Percentiles rank a stretch among this genome's conserved stretches.
phyloP scores from a whole-genome alignment of 2,329 filamentous ascomycete genomes.

The Clarireedia sp. region DNA sequence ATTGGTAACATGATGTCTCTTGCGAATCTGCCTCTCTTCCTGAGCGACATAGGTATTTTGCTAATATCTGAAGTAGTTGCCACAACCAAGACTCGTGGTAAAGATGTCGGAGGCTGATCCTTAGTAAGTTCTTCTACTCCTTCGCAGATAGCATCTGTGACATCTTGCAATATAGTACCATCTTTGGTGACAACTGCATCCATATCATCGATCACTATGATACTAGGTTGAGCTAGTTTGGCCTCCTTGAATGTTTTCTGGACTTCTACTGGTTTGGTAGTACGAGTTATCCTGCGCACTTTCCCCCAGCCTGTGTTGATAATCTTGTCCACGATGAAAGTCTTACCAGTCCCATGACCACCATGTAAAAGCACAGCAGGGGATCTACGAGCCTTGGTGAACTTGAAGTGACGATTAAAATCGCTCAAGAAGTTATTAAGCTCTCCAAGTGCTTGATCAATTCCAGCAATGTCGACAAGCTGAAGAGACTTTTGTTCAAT shows the following conservation, averaged over 20 bases:
- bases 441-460: constrained; percentile 52
- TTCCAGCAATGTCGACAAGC: constrained; percentile 56
- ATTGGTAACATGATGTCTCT: constrained; percentile 67
- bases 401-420: constrained; percentile 38
- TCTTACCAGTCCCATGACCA: constrained; percentile 78
- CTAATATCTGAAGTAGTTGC: constrained; percentile 66
- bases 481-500: constrained; percentile 28
- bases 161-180: constrained; percentile 40
- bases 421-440: constrained; percentile 59
- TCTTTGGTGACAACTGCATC: constrained; percentile 61
- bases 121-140: constrained; percentile 47
- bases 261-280: constrained; percentile 51
- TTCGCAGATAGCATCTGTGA: constrained; percentile 43
- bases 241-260: constrained; percentile 65
- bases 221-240: constrained; percentile 59
- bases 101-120: constrained; percentile 20
- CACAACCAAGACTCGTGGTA: constrained; percentile 60
- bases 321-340: constrained; percentile 61
- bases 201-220: constrained; percentile 72
- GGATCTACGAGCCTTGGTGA: constrained; percentile 22
- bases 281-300: constrained; percentile 52
- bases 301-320: constrained; percentile 62
- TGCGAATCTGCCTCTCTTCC: constrained; percentile 56
- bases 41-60: constrained; percentile 63
- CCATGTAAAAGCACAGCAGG: constrained; percentile 56